Percentiles rank a stretch among this genome's conserved stretches.
These are phyloP conservation scores for Diospyros lotus DNA, from an alignment of 148 eudicot species.

Conservation along the genomic window DNA sequence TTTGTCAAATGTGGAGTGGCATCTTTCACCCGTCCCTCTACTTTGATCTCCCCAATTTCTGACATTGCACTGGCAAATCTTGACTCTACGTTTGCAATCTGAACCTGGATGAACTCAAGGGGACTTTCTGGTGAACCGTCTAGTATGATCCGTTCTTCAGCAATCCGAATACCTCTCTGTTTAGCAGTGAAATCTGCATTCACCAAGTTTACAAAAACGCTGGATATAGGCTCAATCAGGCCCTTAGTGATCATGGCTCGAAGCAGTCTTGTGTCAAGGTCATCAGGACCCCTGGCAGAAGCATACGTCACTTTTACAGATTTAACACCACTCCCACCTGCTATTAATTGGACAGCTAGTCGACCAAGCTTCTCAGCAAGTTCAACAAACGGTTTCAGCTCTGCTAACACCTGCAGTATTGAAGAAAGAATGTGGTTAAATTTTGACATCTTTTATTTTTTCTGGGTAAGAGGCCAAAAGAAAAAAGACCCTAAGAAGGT, in stretches of 20 bases:
- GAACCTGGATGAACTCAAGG: slow-evolving; percentile 70
- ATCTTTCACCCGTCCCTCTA: slow-evolving; percentile 79
- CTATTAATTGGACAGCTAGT: slow-evolving; percentile 74
- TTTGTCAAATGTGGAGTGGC: slow-evolving; percentile 74
- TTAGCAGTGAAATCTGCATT: slow-evolving; percentile 92
- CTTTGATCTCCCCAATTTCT: slow-evolving; percentile 69
- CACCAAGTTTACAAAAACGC: slow-evolving; percentile 74
- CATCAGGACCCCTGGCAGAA: slow-evolving; percentile 88
- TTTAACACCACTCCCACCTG: slow-evolving; percentile 91
- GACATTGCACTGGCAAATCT: slow-evolving; percentile 85
- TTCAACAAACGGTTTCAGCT: slow-evolving; percentile 78
- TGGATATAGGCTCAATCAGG: slow-evolving; percentile 79
- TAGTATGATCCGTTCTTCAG: slow-evolving; percentile 67
- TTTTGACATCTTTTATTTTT: background rate
- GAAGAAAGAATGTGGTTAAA: background rate
- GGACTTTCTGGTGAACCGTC: slow-evolving; percentile 89
- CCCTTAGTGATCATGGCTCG: slow-evolving; percentile 96
- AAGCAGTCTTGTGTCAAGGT: slow-evolving; percentile 80
- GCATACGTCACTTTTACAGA: slow-evolving; percentile 69
- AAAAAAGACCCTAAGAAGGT: too few species aligned
- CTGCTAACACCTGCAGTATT: slow-evolving; percentile 55
- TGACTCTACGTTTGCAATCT: slow-evolving; percentile 78
- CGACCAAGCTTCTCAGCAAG: slow-evolving; percentile 83
- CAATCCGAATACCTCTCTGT: slow-evolving; percentile 70
- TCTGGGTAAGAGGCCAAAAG: background rate